Evolutionary conservation across 306 rosid genomes (phyloP).

Genomic region (Vicia faba): DNA sequence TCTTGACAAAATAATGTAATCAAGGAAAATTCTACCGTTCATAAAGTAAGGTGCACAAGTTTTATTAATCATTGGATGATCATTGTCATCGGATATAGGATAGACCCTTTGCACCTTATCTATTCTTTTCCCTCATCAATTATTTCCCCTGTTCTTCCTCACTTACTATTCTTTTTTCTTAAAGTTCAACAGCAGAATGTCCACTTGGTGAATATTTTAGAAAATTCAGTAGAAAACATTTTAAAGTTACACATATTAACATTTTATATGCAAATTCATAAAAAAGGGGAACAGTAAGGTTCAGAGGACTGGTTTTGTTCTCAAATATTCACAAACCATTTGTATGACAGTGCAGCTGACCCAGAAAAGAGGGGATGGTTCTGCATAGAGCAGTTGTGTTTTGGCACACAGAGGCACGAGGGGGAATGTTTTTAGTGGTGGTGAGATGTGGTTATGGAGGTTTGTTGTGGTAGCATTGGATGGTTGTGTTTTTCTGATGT

Average conservation of each 20-base stretch:
- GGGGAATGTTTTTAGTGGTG: not conserved
- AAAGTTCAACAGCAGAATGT: not conserved
- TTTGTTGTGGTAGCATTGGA: not conserved
- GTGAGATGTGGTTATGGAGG: not conserved
- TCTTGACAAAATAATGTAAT: not conserved
- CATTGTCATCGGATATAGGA: not conserved
- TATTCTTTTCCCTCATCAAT: not conserved
- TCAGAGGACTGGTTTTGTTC: not conserved
- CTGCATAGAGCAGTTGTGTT: not conserved
- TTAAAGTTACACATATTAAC: not conserved
- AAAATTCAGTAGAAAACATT: not conserved
- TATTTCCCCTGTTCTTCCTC: not conserved
- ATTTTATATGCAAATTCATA: not conserved
- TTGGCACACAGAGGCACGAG: not conserved
- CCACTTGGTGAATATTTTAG: not conserved
- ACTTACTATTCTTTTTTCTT: not conserved
- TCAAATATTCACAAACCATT: not conserved
- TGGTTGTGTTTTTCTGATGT: not conserved
- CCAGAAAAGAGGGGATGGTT: not conserved
- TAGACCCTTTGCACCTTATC: conserved; percentile 1
- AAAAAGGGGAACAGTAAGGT: not conserved
- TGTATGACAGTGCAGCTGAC: not conserved
- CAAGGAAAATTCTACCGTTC: not conserved
- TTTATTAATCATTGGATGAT: not conserved
- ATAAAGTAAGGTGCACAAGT: not conserved